Evolutionary conservation across 352 stramenopile genomes (phyloP).

Genomic region (Pythium plurisporium): DNA sequence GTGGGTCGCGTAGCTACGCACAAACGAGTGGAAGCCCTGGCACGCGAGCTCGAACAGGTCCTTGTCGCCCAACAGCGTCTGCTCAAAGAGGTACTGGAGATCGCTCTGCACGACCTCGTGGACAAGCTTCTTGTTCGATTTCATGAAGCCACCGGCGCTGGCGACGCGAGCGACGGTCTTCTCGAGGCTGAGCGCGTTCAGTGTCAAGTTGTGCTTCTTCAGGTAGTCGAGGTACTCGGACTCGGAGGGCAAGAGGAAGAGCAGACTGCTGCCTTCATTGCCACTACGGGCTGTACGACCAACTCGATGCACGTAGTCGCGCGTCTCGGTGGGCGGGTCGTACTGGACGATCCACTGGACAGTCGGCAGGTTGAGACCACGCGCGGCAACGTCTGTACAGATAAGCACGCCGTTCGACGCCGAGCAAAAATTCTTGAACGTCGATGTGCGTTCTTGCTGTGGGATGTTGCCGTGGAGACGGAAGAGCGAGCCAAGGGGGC

Average conservation of each 20-base stretch:
- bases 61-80: conserved; percentile 77
- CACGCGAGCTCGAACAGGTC: conserved; percentile 81
- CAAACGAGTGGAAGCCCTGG: conserved; percentile 90
- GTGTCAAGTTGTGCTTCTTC: conserved; percentile 68
- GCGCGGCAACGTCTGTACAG: conserved; percentile 97
- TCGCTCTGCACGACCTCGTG: conserved; percentile 80
- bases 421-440: conserved; percentile 92
- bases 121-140: conserved; percentile 71
- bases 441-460: conserved; percentile 95
- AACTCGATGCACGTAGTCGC: conserved; percentile 99
- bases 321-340: conserved; percentile 97
- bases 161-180: conserved; percentile 70
- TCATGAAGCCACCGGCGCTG: conserved; percentile 53
- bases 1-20: conserved; percentile 92
- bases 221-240: conserved; percentile 93
- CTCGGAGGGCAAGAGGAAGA: conserved; percentile 98
- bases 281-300: conserved; percentile 97
- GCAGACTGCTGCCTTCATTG: conserved; percentile 93
- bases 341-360: conserved; percentile 98
- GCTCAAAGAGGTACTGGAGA: conserved; percentile 79
- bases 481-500: conserved; percentile 54
- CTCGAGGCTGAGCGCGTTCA: conserved; percentile 84
- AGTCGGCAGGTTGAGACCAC: conserved; percentile 97
- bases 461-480: conserved; percentile 95
- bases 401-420: conserved; percentile 92